Base-by-base conservation (phyloP, 352 stramenopile genomes). In the Pythium diclinum region DNA sequence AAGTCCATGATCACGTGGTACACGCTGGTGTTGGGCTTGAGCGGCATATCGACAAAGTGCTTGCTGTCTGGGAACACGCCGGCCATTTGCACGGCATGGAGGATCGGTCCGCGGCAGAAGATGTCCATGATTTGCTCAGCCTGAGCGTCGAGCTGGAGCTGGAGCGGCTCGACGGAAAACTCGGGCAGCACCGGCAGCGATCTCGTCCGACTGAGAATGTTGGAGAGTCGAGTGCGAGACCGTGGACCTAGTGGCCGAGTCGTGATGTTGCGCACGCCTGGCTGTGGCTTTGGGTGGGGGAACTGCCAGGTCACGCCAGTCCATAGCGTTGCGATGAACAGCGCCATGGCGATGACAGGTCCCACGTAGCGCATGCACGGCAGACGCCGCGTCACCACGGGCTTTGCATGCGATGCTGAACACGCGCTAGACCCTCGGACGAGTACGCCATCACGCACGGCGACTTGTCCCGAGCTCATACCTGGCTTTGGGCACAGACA, bases 1-100 rank as follows among this genome's bases (percentile, higher is more conserved):
- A 94, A 94, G 59, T 91, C 83, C 28, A 89, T 55, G 21, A 89
- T 72, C 52, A 93, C 85, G 17, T 89, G 65, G 56, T 87, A 88
- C 5, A 77, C 72, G 47, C 75, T 89, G 53, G 73, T 91, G 68
- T 91, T 92, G 9, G 67, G 36, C 68, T 90, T 92, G 71, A 97
- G 87, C 5, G 92, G 91, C 91, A 97, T 97, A 68, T 97, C 91
- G 4, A 98, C 92, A 64, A 98, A 98, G 61, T 94, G 84, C 63
- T 98, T 98, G 73, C 80, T 91, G 78, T 98, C 92, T 6, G 77
- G 67, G 56, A 94, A 98, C 21, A 98, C 71, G 16, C 75, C 70
- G 14, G 77, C 61, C 73, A 87, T 90, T 66, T 93, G 82, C 65
- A 91, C 75, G 13, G 80, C 72, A 65, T 91, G 82, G 10, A 93